Base-by-base conservation (phyloP, 2,329 filamentous ascomycete species). In the Parafenestella ontariensis region DNA sequence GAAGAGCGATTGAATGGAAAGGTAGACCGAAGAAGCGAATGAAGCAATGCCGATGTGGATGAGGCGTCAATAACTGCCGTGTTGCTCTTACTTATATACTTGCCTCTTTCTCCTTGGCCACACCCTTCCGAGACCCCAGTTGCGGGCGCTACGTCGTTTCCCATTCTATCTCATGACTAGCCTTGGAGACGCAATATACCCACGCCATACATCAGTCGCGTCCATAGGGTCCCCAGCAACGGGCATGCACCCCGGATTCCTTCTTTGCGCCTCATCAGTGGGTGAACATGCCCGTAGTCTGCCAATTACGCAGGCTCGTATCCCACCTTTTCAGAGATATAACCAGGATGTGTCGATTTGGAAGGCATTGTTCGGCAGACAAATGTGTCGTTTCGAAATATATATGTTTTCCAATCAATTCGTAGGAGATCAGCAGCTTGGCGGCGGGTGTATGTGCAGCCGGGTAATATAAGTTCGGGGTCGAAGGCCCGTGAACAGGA, bases 391-490 rank as follows among this genome's bases (percentile, higher is more conserved):
- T 61, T 59, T 61, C 51, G 58, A 43, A 56, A 54, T 57, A 46
- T 57, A 49, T 45, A 48, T 29, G 45, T 39, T 28, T 44, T 49
- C 55, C 56, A 61, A 58, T 52, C 41, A 60, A 54, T 45, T 46
- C 34, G 20, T 21, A 26, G 41, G 26, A 23, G 37, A 44, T 52
- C 43, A 41, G 39, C 42, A 26, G 37, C 53, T 53, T 61, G 53
- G 56, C 46, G 26, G 23, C 48, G 52, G 44, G 23, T 57, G 26
- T 57, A 42, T 18, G 45, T 57, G 52, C 40, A 42, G 36, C 46
- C 54, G 56, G 51, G 49, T 63, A 61, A 61, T 63, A 56, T 61
- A 58, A 40, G 20, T 46, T 45, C 45, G 54, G 41, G 49, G 42
- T 49, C 43, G 23, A 29, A 56, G 46, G 54, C 47, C 59, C 57